Conservation (phyloP, 768 basidiomycete species). For the Suillus bovinus region DNA sequence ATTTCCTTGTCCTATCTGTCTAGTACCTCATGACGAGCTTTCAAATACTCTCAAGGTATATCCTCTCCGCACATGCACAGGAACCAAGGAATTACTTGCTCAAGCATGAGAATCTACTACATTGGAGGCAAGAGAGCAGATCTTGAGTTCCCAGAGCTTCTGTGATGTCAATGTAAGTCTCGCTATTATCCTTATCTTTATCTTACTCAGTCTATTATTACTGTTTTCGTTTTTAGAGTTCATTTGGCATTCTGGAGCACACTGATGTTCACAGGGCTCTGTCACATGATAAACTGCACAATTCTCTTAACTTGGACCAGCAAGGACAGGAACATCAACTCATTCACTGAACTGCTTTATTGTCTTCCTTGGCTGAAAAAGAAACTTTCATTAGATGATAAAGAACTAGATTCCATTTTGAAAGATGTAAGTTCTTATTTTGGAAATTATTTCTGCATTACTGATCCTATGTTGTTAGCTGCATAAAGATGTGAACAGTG, state of each 20-base stretch:
- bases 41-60: not conserved
- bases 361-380: no score
- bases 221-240: not conserved
- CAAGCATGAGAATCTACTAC: not conserved
- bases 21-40: slow-evolving; percentile 30
- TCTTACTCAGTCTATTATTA: not conserved
- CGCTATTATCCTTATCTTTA: not conserved
- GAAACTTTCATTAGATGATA: no score
- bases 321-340: no score
- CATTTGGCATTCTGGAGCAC: not conserved
- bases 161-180: not conserved
- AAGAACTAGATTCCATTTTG: no score
- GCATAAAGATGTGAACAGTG: no score
- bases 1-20: slow-evolving; percentile 39
- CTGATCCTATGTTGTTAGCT: no score
- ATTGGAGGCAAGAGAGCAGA: not conserved
- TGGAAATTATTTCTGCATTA: no score
- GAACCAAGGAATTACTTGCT: not conserved
- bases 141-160: not conserved
- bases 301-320: no score
- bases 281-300: not conserved
- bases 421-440: no score
- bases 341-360: no score
- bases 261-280: not conserved
- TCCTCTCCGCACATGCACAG: not conserved